Evolutionary conservation across 768 basidiomycete genomes (phyloP).

Genomic region (Phanerochaete carnosa): DNA sequence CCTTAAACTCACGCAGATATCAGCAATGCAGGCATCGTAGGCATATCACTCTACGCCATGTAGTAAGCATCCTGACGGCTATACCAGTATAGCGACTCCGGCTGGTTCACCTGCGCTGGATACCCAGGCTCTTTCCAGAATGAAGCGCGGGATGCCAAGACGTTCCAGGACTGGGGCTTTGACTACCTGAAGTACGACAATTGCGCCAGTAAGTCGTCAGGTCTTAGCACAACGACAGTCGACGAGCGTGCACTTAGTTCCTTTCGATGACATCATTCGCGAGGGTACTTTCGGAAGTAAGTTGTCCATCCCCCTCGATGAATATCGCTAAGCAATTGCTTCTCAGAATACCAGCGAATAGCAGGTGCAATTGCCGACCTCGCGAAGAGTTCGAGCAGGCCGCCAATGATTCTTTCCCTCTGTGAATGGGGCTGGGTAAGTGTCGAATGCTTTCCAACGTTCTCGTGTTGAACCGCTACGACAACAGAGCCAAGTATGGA

Average conservation of each 20-base stretch:
- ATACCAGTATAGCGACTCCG: slow-evolving; percentile 57
- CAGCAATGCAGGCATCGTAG: slow-evolving; percentile 14
- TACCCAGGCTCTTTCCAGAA: slow-evolving; percentile 66
- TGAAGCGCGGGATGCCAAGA: slow-evolving; percentile 55
- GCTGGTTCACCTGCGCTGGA: slow-evolving; percentile 63
- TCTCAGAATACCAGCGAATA: slow-evolving; percentile 58
- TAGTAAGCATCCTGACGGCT: background rate
- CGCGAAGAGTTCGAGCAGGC: slow-evolving; percentile 43
- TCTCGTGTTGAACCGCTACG: background rate
- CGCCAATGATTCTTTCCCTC: slow-evolving; percentile 56
- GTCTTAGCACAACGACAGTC: slow-evolving; percentile 18
- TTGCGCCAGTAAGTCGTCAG: slow-evolving; percentile 43
- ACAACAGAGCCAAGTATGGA: slow-evolving; percentile 18
- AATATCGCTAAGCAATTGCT: background rate
- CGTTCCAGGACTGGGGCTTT: slow-evolving; percentile 63
- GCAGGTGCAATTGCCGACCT: slow-evolving; percentile 52
- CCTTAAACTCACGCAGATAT: background rate
- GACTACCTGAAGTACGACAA: slow-evolving; percentile 64
- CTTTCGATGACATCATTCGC: slow-evolving; percentile 11
- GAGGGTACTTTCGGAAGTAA: slow-evolving; percentile 23
- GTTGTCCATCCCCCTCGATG: slow-evolving; percentile 21
- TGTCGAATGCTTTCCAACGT: background rate
- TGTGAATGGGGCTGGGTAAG: slow-evolving; percentile 68
- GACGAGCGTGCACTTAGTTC: slow-evolving; percentile 6
- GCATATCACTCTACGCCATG: background rate